phyloP scores from a whole-genome alignment of 2,329 filamentous ascomycete species.

The Aspergillus sp. region DNA sequence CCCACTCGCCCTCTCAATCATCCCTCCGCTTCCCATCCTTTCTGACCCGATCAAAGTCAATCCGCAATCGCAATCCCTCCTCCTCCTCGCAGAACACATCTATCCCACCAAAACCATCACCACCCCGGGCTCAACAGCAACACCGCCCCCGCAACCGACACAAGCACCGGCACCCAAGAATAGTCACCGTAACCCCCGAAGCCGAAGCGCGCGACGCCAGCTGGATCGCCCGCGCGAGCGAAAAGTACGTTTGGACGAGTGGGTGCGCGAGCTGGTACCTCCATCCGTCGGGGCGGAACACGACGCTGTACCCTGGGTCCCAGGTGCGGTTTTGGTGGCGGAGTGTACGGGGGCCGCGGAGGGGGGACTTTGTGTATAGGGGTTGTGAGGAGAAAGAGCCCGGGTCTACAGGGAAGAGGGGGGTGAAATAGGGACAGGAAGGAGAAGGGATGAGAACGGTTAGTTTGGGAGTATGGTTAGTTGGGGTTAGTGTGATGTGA shows the following conservation, averaged over 20 bases:
- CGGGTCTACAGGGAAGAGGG: background rate
- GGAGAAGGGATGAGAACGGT: background rate
- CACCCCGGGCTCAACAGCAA: background rate
- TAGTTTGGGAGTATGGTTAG: background rate
- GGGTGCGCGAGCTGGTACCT: conserved; percentile 60
- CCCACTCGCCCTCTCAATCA: background rate
- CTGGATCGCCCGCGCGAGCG: conserved; percentile 49
- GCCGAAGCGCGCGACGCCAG: conserved; percentile 42
- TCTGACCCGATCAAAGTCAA: background rate
- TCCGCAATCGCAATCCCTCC: background rate
- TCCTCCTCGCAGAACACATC: background rate
- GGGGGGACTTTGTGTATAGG: conserved; percentile 39
- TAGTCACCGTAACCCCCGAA: conserved; percentile 39
- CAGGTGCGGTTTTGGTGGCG: conserved; percentile 56
- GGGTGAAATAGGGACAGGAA: background rate
- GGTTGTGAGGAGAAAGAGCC: background rate
- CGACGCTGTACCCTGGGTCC: conserved; percentile 59
- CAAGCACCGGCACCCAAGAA: background rate
- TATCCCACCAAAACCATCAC: too few species aligned
- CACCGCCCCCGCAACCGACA: background rate
- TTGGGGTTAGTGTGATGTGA: background rate
- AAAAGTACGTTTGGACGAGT: conserved; percentile 53
- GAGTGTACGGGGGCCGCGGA: conserved; percentile 49
- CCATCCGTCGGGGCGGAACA: conserved; percentile 54
- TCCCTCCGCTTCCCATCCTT: background rate